A percentile compares a stretch with the other conserved stretches of the same genome.
These are phyloP conservation scores for Cucurbita argyrosperma DNA, from an alignment of 306 rosid genomes.

Conservation along the genomic window DNA sequence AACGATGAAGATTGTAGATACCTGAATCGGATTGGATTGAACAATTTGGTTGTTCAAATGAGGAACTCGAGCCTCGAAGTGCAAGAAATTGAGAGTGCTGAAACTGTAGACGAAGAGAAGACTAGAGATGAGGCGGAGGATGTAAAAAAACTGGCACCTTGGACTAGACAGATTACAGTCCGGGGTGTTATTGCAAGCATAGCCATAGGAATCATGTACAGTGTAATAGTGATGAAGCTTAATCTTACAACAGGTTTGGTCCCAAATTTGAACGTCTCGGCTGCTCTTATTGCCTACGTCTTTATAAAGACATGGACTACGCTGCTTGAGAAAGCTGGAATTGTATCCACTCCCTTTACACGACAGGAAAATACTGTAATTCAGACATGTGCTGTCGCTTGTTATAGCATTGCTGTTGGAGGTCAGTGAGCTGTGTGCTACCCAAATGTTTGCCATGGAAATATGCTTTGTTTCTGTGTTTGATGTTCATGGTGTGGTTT, in stretches of 20 bases:
- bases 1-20: background rate
- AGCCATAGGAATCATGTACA: conserved; percentile 57
- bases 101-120: conserved; percentile 24
- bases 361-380: conserved; percentile 85
- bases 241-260: conserved; percentile 94
- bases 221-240: conserved; percentile 79
- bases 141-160: conserved; percentile 38
- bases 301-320: conserved; percentile 68
- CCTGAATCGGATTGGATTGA: background rate
- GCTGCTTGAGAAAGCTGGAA: conserved; percentile 62
- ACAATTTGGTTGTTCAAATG: conserved; percentile 22
- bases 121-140: conserved; percentile 30
- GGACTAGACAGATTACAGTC: conserved; percentile 65
- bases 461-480: background rate
- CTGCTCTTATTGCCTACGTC: conserved; percentile 90
- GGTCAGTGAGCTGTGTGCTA: conserved; percentile 27
- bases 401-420: conserved; percentile 91
- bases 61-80: conserved; percentile 15
- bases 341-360: conserved; percentile 68
- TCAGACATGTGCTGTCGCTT: conserved; percentile 96
- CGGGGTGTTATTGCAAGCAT: conserved; percentile 66
- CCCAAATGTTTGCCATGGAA: background rate
- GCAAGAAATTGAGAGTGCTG: conserved; percentile 32
- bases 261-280: conserved; percentile 93
- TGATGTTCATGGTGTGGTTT: background rate